phyloP scores from a whole-genome alignment of 495 filamentous ascomycete genomes.

The Penicillium pancosmium region DNA sequence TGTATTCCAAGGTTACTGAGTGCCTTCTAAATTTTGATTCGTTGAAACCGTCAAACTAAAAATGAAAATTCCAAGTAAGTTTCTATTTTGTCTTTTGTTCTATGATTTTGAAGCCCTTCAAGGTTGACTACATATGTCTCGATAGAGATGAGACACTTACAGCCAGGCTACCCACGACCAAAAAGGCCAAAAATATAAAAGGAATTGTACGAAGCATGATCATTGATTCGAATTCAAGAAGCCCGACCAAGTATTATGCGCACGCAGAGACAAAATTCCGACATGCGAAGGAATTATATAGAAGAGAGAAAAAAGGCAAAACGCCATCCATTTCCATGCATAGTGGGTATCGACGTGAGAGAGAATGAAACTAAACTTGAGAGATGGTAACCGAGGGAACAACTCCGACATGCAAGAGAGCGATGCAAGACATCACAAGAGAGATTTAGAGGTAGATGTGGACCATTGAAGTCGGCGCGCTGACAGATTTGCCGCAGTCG shows the following conservation, averaged over 20 bases:
- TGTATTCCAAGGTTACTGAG: too few species aligned
- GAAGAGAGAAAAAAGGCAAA: slow-evolving; percentile 3
- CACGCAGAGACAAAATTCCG: background rate
- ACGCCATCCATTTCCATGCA: slow-evolving; percentile 30
- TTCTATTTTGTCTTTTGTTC: too few species aligned
- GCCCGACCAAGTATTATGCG: background rate
- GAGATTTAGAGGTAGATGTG: slow-evolving; percentile 51
- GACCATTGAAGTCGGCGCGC: slow-evolving; percentile 42
- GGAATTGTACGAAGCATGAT: background rate
- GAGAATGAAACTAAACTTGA: slow-evolving; percentile 2
- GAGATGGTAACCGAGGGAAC: slow-evolving; percentile 12
- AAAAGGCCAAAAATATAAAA: background rate
- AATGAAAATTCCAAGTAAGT: too few species aligned
- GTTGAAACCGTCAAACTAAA: too few species aligned
- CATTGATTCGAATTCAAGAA: background rate
- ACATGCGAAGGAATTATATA: background rate
- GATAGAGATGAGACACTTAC: background rate
- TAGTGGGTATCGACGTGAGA: slow-evolving; percentile 30
- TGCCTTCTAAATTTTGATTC: too few species aligned
- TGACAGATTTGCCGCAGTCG: slow-evolving; percentile 47
- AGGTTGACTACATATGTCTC: too few species aligned
- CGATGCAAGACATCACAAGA: slow-evolving; percentile 3
- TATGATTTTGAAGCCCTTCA: too few species aligned
- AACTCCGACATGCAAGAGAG: slow-evolving; percentile 18
- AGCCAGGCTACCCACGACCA: background rate